A percentile compares a stretch with the other conserved stretches of the same genome.
Evolutionary conservation across 768 basidiomycete genomes (phyloP).

Genomic region (Boletus edulis): DNA sequence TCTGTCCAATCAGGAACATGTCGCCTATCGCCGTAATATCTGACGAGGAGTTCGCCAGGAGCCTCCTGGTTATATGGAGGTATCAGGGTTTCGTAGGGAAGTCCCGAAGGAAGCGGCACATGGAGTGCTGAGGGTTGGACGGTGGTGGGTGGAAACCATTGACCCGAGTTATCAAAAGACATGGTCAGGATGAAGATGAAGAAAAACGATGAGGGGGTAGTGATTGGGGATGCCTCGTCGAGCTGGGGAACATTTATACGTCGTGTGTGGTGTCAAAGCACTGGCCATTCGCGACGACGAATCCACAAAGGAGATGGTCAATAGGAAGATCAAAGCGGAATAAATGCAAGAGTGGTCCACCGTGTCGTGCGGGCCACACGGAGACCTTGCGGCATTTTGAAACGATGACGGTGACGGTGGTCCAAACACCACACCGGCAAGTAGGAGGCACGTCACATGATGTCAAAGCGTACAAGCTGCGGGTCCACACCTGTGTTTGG

Average conservation of each 20-base stretch:
- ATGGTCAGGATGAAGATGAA: not conserved
- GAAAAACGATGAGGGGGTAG: not conserved
- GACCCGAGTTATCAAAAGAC: not conserved
- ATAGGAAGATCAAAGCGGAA: not conserved
- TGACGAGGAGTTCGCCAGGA: conserved; percentile 6
- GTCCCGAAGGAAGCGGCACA: not conserved
- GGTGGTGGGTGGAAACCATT: conserved; percentile 6
- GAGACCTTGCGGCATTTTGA: not conserved
- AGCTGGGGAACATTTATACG: conserved; percentile 4
- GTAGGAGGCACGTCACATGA: too few species aligned
- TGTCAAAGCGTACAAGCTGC: not conserved
- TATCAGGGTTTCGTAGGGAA: not conserved
- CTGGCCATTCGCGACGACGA: not conserved
- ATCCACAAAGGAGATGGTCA: not conserved
- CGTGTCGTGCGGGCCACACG: not conserved
- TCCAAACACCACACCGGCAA: not conserved
- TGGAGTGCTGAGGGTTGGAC: conserved; percentile 3
- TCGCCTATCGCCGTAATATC: not conserved
- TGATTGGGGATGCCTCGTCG: not conserved
- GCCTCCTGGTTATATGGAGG: not conserved
- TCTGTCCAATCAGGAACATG: not conserved
- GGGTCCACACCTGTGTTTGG: not conserved
- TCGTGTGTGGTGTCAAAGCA: not conserved
- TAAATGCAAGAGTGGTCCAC: not conserved
- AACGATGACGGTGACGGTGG: not conserved